Evolutionary conservation across 495 filamentous ascomycete genomes (phyloP), one percentile per base, ranked within the genome.

Genomic region (Penicillium simplicissimum): DNA sequence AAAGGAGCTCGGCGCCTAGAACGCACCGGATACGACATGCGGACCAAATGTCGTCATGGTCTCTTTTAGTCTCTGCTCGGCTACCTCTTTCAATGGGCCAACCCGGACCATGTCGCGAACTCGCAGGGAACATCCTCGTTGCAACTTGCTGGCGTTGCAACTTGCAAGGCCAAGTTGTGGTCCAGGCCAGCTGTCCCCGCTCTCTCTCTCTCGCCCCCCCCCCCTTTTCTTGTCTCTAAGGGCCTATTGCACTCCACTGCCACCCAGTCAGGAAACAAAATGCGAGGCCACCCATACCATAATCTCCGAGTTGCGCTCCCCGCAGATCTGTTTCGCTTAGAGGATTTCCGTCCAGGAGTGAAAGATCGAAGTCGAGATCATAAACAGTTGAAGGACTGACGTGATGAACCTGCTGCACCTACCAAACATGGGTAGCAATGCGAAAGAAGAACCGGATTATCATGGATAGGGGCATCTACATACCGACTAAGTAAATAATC

Each of bases 81-180:
- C 42, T 45, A n/a, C 17, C 23, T 45, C 17, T 21, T 45, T 45
- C 42, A 45, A 45, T 45, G 19, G 42, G 42, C 42, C 21, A 43
- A 48, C 38, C n/a, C 31, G 34, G 48, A 40, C 31, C 31, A 52
- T 31, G 28, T 31, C 28, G 28, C 28, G 6, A 52, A 52, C 13
- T 47, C n/a, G 48, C 60, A 62, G 60, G 60, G 60, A 21, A 38
- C 19, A 61, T 61, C 59, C 53, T 21, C 47, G 59, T 45, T 55
- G n/a, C n/a, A n/a, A n/a, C n/a, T n/a, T n/a, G 49, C 31, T 45
- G 37, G 28, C 28, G 6, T 31, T 31, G 28, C 6, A n/a, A n/a
- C n/a, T n/a, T n/a, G n/a, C n/a, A n/a, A n/a, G n/a, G n/a, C n/a
- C n/a, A 25, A 25, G 6, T 31, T 31, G 28, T 31, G 21, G 25